Percentiles rank a stretch among this genome's conserved stretches.
Evolutionary conservation across 768 basidiomycete genomes (phyloP).

Genomic region (Mycena galopus): DNA sequence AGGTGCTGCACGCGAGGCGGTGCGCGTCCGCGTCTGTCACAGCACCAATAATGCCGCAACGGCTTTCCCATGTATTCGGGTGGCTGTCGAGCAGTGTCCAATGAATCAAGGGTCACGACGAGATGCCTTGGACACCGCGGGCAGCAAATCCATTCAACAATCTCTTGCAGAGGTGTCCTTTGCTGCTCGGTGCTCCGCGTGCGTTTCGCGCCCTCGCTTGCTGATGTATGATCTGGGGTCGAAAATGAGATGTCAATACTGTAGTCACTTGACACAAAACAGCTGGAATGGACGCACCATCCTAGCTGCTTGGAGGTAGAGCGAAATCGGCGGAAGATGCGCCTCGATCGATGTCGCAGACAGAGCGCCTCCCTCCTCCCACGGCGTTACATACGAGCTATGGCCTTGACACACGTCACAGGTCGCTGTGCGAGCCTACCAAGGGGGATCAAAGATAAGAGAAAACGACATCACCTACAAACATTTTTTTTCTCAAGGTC

Average conservation of each 20-base stretch:
- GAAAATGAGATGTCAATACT: not conserved
- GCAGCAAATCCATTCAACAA: conserved; percentile 7
- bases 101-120: not conserved
- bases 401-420: too few species aligned
- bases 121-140: conserved; percentile 2
- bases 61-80: not conserved
- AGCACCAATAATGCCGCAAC: conserved; percentile 1
- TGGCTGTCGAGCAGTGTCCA: conserved; percentile 2
- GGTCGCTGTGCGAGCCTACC: too few species aligned
- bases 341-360: conserved; percentile 11
- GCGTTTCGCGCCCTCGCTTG: not conserved
- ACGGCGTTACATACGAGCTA: too few species aligned
- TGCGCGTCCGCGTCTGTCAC: conserved; percentile 6
- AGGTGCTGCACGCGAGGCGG: conserved; percentile 7
- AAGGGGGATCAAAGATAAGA: too few species aligned
- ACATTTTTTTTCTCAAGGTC: too few species aligned
- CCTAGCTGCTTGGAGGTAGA: not conserved
- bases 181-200: not conserved
- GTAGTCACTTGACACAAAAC: not conserved
- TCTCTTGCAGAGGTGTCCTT: not conserved
- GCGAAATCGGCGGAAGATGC: not conserved
- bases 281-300: conserved; percentile 8
- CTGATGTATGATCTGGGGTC: not conserved
- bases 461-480: too few species aligned
- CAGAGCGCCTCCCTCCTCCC: too few species aligned